phyloP scores from a whole-genome alignment of 441 rosid genomes.

The Dalechampia spathulata region DNA sequence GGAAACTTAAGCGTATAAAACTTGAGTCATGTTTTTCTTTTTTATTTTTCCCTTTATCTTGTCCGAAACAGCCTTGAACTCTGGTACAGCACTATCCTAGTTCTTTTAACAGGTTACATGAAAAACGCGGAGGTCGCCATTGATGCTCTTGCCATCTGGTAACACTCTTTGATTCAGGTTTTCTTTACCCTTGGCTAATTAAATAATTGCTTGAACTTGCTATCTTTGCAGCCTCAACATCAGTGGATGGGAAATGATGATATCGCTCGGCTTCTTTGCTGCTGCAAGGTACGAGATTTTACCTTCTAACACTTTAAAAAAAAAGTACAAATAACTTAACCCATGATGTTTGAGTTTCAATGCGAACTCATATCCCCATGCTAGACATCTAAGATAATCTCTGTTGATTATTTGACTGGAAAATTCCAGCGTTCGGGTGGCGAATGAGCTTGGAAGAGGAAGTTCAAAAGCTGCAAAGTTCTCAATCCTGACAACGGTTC shows the following conservation, averaged over 20 bases:
- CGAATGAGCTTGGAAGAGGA: constrained; percentile 44
- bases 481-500: constrained; percentile 21
- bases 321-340: too few relatives aligned
- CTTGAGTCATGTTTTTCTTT: too few relatives aligned
- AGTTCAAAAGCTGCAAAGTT: constrained; percentile 27
- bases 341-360: too few relatives aligned
- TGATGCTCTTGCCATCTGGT: constrained; percentile 73
- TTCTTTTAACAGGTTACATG: constrained; percentile 60
- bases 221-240: constrained; percentile 39
- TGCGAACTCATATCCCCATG: too few relatives aligned
- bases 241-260: constrained; percentile 35
- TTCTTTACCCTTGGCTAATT: background rate
- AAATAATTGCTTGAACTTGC: background rate
- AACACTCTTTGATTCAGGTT: background rate
- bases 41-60: background rate
- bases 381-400: too few relatives aligned
- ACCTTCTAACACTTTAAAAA: too few relatives aligned
- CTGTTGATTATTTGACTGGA: too few relatives aligned
- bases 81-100: constrained; percentile 51
- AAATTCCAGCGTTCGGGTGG: constrained; percentile 31
- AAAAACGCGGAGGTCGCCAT: constrained; percentile 37
- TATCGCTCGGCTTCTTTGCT: constrained; percentile 24
- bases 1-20: too few relatives aligned
- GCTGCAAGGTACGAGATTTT: constrained; percentile 36
- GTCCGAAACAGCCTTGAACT: constrained; percentile 53